Evolutionary conservation across 495 filamentous ascomycete genomes (phyloP), one percentile per base, ranked within the genome.

Genomic region (Xylaria nigripes): DNA sequence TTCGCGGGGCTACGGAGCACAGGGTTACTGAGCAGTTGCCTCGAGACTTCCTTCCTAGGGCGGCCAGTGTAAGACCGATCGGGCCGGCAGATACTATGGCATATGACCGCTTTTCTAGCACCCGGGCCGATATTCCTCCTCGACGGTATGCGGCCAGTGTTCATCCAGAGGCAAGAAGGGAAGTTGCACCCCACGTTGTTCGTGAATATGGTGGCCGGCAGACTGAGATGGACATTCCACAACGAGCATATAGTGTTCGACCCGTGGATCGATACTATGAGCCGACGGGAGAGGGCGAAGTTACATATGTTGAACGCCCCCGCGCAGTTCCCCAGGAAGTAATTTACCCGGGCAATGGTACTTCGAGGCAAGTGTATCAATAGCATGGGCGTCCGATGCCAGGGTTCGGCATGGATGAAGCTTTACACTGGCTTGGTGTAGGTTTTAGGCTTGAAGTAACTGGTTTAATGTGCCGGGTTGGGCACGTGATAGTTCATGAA

Each of bases 51-150:
- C 62, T 80, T n/a, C 60, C 82, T 22, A 70, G 82, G 51, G 70
- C 79, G 25, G 57, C 76, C 8, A 86, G 82, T 63, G 78, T 82
- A 19, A 77, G 81, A 48, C 83, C 83, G 62, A 78, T 82, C 16
- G 76, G 80, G 46, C 83, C 82, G 2, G 45, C 58, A 15, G 72
- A 73, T 41, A 59, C 68, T 27, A 54, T 73, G 25, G 77, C 79
- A 19, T 75, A 74, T 47, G 63, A 76, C 51, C 73, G 80, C 27
- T 72, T 79, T 48, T 72, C 72, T 21, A 81, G 77, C 49, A 69
- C 79, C 32, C 74, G 74, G 13, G 79, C 81, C 1, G 72, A 81
- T 29, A 54, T 65, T 23, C 66, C 67, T 15, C 57, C 62, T 6
- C 66, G 70, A 48, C 72, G 75, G 48, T 77, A 75, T 57, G 66